Base-by-base conservation (phyloP, 805 yeast species). In the Metschnikowia borealis region DNA sequence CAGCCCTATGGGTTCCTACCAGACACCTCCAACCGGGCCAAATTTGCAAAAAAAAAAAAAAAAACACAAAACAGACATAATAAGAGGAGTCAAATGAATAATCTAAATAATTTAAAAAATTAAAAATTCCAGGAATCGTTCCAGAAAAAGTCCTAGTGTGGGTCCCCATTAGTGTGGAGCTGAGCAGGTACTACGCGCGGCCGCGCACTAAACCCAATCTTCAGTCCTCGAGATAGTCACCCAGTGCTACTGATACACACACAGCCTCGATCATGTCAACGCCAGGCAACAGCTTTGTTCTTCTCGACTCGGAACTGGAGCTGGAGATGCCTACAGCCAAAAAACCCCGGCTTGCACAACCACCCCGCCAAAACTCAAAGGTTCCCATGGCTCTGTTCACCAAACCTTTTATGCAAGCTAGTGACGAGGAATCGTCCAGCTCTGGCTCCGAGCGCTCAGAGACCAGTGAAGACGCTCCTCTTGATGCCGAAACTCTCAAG, bases 241-340 rank as follows among this genome's bases (percentile, higher is more conserved):
- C 14, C 26, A 20, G 15, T 21, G 39, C 38, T 21, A 23, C 41
- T n/a, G 41, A 23, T 4, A 21, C 26, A 21, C 32, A 18, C 21
- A 35, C 31, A n/a, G 14, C 31, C 31, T 20, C 14, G 18, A 20
- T 15, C 40, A 44, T 44, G 46, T 44, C 46, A 35, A n/a, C 26
- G 38, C 45, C 45, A 20, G 45, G 15, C 36, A 31, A 42, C 37
- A 51, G 46, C 18, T 49, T 54, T 32, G 43, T 56, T 40, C 58
- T 55, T 17, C 34, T 57, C 36, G 59, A 57, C 47, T 54, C 58
- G 17, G 61, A 56, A 34, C 50, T 56, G 37, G 61, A 54, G 38
- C 47, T 46, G 33, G 58, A 50, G 26, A 31, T 14, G 6, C 14
- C 40, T 17, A 49, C 39, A 26, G 44, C 51, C 20, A 57, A 57